These are phyloP conservation scores for Hevea brasiliensis DNA, from an alignment of 345 rosid genomes.

Conservation along the genomic window DNA sequence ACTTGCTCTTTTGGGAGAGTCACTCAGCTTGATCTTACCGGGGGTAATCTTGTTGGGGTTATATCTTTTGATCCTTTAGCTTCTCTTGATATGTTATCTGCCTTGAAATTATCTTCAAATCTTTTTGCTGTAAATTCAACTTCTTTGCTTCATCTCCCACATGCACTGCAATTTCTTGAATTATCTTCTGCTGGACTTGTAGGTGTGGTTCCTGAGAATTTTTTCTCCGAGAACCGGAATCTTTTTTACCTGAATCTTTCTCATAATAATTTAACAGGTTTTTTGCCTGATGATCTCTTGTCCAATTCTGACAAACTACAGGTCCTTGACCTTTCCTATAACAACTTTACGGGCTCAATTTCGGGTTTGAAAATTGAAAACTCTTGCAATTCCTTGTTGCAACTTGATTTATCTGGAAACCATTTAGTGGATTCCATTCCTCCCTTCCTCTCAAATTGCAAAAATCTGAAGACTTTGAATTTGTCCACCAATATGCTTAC, in stretches of 20 bases:
- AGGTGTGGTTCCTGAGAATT: slow-evolving; percentile 59
- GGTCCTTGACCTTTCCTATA: slow-evolving; percentile 71
- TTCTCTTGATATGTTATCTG: slow-evolving; percentile 58
- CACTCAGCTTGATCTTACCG: slow-evolving; percentile 66
- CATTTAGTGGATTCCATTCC: slow-evolving; percentile 57
- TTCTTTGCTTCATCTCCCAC: slow-evolving; percentile 73
- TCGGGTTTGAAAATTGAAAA: slow-evolving; percentile 51
- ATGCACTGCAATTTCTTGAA: slow-evolving; percentile 58
- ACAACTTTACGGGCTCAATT: slow-evolving; percentile 86
- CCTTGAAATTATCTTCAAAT: slow-evolving; percentile 62
- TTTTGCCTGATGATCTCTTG: slow-evolving; percentile 58
- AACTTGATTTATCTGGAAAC: slow-evolving; percentile 71
- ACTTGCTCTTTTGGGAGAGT: slow-evolving; percentile 68
- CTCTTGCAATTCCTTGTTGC: slow-evolving; percentile 63
- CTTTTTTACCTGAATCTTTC: slow-evolving; percentile 57
- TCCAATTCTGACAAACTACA: slow-evolving; percentile 55
- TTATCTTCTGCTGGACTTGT: slow-evolving; percentile 60
- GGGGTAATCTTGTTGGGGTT: slow-evolving; percentile 49
- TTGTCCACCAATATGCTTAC: slow-evolving; percentile 59
- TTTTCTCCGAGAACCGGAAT: slow-evolving; percentile 57
- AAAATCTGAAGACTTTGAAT: slow-evolving; percentile 62
- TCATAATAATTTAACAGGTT: slow-evolving; percentile 65
- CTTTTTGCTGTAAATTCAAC: slow-evolving; percentile 58
- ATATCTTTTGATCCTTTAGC: slow-evolving; percentile 58
- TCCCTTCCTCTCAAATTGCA: slow-evolving; percentile 64